Conservation (phyloP, 768 basidiomycete genomes). For the Trametes meyenii region DNA sequence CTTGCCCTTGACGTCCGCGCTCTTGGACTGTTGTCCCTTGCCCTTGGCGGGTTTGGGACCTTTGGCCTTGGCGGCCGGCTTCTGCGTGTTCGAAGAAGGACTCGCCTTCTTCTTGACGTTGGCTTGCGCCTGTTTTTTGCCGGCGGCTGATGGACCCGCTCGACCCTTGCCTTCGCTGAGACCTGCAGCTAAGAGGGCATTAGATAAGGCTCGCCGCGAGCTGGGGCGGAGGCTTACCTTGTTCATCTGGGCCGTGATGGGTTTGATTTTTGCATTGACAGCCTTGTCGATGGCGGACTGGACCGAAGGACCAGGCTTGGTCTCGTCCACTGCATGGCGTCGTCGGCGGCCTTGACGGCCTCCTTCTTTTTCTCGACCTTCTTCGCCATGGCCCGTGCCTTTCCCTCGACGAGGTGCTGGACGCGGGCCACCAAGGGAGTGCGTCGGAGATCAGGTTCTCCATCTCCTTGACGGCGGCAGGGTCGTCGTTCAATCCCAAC, state of each 20-base stretch:
- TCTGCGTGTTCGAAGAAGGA: neutral
- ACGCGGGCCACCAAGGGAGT: neutral
- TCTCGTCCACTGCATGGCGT: neutral
- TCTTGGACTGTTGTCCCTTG: too few species aligned
- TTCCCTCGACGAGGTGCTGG: neutral
- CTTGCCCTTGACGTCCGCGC: neutral
- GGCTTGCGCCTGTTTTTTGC: neutral
- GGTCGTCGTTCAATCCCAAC: too few species aligned
- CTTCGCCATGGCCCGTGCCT: neutral
- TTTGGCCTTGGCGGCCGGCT: neutral
- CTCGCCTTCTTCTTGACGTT: neutral
- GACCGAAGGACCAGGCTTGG: neutral
- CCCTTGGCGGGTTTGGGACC: neutral
- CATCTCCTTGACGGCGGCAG: too few species aligned
- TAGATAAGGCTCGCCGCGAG: neutral
- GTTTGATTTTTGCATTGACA: neutral
- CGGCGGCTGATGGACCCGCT: neutral
- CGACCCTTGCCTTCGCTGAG: neutral
- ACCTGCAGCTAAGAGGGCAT: neutral
- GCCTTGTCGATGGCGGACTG: slow-evolving; percentile 13
- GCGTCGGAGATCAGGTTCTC: neutral
- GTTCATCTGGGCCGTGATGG: neutral
- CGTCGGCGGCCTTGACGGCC: neutral
- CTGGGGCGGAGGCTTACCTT: neutral
- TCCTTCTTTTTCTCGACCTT: slow-evolving; percentile 2